phyloP scores from a whole-genome alignment of 169 alveolate species.

The Neospora caninum region DNA sequence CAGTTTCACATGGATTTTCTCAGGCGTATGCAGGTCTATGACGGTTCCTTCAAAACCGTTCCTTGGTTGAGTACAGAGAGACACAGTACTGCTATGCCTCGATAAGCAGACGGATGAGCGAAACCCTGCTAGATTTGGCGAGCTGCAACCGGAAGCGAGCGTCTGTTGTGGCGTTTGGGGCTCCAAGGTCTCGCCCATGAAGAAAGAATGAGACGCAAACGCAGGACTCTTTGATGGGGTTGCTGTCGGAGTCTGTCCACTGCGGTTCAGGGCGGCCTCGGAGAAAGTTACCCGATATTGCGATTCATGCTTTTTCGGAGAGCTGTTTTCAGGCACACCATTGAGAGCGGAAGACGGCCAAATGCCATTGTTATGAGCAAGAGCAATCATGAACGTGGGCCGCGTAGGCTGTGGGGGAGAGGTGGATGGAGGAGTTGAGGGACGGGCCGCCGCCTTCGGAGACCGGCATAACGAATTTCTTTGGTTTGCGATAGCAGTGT shows the following conservation, averaged over 20 bases:
- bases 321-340: neutral
- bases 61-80: conserved; percentile 6
- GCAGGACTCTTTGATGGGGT: neutral
- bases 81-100: conserved; percentile 25
- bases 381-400: conserved; percentile 18
- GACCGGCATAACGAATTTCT: neutral
- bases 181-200: neutral
- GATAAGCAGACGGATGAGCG: conserved; percentile 43
- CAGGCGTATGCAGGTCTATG: neutral
- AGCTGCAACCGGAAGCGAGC: neutral
- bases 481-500: neutral
- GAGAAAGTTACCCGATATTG: neutral
- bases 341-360: conserved; percentile 32
- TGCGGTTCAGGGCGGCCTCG: neutral
- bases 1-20: neutral
- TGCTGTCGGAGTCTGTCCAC: neutral
- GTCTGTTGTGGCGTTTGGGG: neutral
- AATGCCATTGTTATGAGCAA: neutral
- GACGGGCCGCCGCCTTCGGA: neutral
- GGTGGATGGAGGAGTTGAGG: neutral
- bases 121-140: neutral
- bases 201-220: neutral
- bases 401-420: conserved; percentile 23
- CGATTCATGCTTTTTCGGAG: neutral
- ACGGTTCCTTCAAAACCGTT: neutral